A percentile compares a stretch with the other conserved stretches of the same genome.
Evolutionary conservation across 495 filamentous ascomycete species (phyloP).

Genomic region (Aspergillus haitiensis): DNA sequence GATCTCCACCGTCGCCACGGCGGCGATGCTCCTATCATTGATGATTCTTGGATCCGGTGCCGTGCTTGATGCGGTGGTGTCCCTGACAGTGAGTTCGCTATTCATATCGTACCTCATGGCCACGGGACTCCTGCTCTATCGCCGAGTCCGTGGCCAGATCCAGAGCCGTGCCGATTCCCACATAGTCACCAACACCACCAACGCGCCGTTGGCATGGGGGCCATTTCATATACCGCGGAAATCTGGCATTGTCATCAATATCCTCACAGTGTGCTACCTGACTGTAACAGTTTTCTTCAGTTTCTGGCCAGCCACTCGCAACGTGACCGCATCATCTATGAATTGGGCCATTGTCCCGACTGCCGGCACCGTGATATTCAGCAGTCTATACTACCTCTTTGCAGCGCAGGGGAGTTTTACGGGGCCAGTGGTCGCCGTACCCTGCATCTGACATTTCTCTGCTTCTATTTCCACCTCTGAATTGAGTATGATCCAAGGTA

Average conservation of each 20-base stretch:
- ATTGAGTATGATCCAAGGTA: too few species aligned
- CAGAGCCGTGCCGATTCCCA: conserved; percentile 7
- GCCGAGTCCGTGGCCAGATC: conserved; percentile 43
- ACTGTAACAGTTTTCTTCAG: conserved; percentile 51
- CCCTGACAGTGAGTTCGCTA: conserved; percentile 44
- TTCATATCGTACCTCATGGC: conserved; percentile 48
- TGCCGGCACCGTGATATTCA: conserved; percentile 42
- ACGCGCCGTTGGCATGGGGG: conserved; percentile 42
- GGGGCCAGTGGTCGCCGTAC: conserved; percentile 37
- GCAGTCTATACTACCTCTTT: conserved; percentile 46
- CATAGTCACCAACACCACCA: conserved; percentile 29
- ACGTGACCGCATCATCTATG: conserved; percentile 37
- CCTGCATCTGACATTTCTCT: too few species aligned
- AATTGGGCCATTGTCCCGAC: conserved; percentile 52
- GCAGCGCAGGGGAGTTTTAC: conserved; percentile 43
- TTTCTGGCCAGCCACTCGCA: conserved; percentile 46
- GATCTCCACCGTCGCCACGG: conserved; percentile 36
- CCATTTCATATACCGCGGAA: conserved; percentile 36
- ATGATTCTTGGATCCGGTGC: conserved; percentile 49
- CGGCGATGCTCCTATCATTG: conserved; percentile 42
- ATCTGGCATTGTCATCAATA: conserved; percentile 32
- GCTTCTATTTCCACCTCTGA: too few species aligned
- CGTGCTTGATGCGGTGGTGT: conserved; percentile 49
- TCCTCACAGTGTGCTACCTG: conserved; percentile 44
- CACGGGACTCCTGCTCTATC: conserved; percentile 47